A percentile compares a stretch with the other conserved stretches of the same genome.
Evolutionary conservation across 179 eudicot genomes (phyloP).

Genomic region (Beta lomatogona): DNA sequence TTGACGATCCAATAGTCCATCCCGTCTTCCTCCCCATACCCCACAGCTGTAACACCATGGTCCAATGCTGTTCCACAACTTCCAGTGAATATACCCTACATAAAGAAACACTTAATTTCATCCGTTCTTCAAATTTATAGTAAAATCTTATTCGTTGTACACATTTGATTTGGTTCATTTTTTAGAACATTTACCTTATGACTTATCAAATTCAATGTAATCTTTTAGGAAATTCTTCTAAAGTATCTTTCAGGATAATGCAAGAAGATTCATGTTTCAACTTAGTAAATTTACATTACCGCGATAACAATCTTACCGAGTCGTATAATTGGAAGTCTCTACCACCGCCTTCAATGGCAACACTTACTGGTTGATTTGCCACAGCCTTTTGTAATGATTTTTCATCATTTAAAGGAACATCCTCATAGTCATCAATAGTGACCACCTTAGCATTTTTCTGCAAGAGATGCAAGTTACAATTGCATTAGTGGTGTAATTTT

Average conservation of each 20-base stretch:
- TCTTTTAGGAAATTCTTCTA: too few relatives aligned
- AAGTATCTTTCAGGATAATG: too few relatives aligned
- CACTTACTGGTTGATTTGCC: constrained; percentile 88
- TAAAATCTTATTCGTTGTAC: too few relatives aligned
- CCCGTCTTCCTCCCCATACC: constrained; percentile 66
- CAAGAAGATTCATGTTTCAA: too few relatives aligned
- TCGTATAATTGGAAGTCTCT: constrained; percentile 60
- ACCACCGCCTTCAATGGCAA: constrained; percentile 82
- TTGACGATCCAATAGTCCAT: constrained; percentile 78
- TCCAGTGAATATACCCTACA: constrained; percentile 73
- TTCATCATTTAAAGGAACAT: constrained; percentile 66
- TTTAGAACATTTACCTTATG: too few relatives aligned
- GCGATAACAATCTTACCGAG: constrained; percentile 39
- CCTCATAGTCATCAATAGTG: constrained; percentile 76
- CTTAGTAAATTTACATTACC: too few relatives aligned
- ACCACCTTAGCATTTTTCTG: constrained; percentile 74
- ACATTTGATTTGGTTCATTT: too few relatives aligned
- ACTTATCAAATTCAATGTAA: too few relatives aligned
- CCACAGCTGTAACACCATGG: constrained; percentile 81
- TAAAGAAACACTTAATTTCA: background rate
- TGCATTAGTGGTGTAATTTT: background rate
- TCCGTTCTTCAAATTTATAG: too few relatives aligned
- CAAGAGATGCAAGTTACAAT: background rate
- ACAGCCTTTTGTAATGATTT: constrained; percentile 71
- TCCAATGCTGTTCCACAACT: constrained; percentile 65